These are phyloP conservation scores for Fusarium piperis DNA, from an alignment of 2,329 filamentous ascomycete species.

Conservation along the genomic window DNA sequence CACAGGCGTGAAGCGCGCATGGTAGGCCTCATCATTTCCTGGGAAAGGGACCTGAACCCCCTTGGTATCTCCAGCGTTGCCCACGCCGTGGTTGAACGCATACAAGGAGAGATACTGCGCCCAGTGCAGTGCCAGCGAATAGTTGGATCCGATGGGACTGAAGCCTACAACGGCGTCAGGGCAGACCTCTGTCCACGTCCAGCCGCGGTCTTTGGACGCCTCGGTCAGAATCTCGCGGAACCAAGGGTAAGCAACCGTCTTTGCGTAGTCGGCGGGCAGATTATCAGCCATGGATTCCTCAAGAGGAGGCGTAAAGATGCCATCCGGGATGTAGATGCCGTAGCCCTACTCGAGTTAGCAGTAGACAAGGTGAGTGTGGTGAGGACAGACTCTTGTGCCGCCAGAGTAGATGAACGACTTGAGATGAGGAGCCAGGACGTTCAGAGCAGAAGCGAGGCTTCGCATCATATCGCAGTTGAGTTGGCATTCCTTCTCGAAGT, in stretches of 20 bases:
- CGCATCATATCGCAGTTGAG: conserved; percentile 47
- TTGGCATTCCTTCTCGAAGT: conserved; percentile 41
- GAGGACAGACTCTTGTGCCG: conserved; percentile 44
- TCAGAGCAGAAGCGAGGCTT: conserved; percentile 41
- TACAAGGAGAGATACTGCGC: conserved; percentile 52
- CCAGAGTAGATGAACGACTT: conserved; percentile 49
- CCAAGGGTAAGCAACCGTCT: conserved; percentile 49
- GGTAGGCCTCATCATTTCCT: conserved; percentile 37
- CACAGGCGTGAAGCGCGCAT: conserved; percentile 46
- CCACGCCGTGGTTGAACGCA: conserved; percentile 40
- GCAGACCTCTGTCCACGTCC: conserved; percentile 52
- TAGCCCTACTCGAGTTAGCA: conserved; percentile 45
- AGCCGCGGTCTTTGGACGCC: conserved; percentile 42
- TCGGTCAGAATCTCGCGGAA: conserved; percentile 45
- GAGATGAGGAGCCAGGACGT: conserved; percentile 34
- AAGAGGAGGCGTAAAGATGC: conserved; percentile 47
- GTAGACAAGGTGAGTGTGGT: too few relatives aligned
- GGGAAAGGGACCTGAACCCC: conserved; percentile 43
- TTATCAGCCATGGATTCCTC: conserved; percentile 46
- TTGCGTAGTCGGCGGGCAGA: conserved; percentile 47
- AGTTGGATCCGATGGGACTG: conserved; percentile 51
- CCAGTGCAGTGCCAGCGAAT: conserved; percentile 51
- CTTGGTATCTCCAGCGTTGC: not conserved
- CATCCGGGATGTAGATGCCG: conserved; percentile 49
- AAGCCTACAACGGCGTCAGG: conserved; percentile 52